These are phyloP conservation scores for Rhinocladiella mackenziei DNA, from an alignment of 2,329 filamentous ascomycete species.

Conservation along the genomic window DNA sequence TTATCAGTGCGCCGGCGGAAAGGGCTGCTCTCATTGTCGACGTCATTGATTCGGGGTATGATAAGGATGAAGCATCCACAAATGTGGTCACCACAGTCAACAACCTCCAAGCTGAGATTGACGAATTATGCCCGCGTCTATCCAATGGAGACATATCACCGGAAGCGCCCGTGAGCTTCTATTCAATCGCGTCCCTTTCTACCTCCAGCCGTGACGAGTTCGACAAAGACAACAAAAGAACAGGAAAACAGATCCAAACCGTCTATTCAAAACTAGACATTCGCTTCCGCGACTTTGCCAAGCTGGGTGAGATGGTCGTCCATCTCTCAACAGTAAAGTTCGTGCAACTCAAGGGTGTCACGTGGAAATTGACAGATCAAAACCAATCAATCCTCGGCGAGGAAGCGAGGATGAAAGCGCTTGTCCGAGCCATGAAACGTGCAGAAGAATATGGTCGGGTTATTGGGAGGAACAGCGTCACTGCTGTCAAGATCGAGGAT, in stretches of 20 bases:
- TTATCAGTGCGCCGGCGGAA: conserved; percentile 8
- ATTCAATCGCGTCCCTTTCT: conserved; percentile 18
- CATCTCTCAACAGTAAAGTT: conserved; percentile 23
- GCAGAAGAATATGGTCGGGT: conserved; percentile 29
- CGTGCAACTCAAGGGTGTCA: conserved; percentile 28
- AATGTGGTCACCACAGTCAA: conserved; percentile 15
- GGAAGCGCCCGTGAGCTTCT: conserved; percentile 26
- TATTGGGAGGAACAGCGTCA: conserved; percentile 21
- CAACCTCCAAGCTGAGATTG: conserved; percentile 8
- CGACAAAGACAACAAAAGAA: conserved; percentile 15
- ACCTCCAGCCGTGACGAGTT: conserved; percentile 20
- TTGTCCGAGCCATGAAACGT: conserved; percentile 30
- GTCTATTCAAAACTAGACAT: conserved; percentile 26
- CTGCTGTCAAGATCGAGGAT: conserved; percentile 18
- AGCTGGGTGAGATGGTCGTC: conserved; percentile 25
- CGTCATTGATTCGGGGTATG: conserved; percentile 8
- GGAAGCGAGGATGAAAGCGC: conserved; percentile 27
- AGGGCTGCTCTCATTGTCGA: conserved; percentile 9
- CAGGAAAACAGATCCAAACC: conserved; percentile 20
- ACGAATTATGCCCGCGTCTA: conserved; percentile 1
- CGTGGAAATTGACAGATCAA: conserved; percentile 31
- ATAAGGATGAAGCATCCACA: conserved; percentile 10
- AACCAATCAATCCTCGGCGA: conserved; percentile 25
- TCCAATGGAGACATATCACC: conserved; percentile 12
- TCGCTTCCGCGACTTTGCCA: conserved; percentile 30